Evolutionary conservation across 2,329 filamentous ascomycete species (phyloP), one percentile per base, ranked within the genome.

Genomic region (Hypomyces perniciosus): DNA sequence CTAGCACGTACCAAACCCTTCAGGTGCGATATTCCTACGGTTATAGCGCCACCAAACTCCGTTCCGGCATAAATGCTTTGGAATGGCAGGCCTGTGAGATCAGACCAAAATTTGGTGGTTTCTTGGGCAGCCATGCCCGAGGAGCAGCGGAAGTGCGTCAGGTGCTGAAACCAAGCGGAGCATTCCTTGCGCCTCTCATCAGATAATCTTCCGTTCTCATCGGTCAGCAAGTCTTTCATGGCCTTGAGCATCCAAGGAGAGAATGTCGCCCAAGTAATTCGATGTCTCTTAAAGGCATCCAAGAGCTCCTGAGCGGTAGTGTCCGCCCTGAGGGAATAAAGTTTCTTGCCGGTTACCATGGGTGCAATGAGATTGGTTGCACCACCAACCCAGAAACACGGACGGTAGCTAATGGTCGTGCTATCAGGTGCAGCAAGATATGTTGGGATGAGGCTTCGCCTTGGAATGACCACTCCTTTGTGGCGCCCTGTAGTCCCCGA

Each of bases 381-480:
- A 6, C 56, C 54, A 6, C 56, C 54, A 2, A 53, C 29, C 56
- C 56, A 58, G 26, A 56, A 48, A 3, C 40, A 33, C 1, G 56
- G 52, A 8, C 55, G 55, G 29, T 44, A 55, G 30, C 35, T 47
- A 42, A 58, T 13, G 12, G 50, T 37, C 2, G 42, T 43, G 26
- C 34, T 39, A 3, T 34, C 44, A 4, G 45, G 40, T 4, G 41
- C 13, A 5, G 38, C 48, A 2, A 44, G 10, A 2, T 39, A 20
- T 2, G 9, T n/a, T 6, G 29, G 34, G 2, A 27, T n/a, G 13
- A 45, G 35, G 31, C 43, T 53, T 13, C 29, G 37, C 13, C 46
- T 38, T 6, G 54, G 52, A 56, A 96, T 71, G 26, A 88, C 77
- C 2, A 90, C 87, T 53, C 67, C 72, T 56, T 77, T 77, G 3